These are phyloP conservation scores for Candida ipomoeae DNA, from an alignment of 805 yeast species.

Conservation along the genomic window DNA sequence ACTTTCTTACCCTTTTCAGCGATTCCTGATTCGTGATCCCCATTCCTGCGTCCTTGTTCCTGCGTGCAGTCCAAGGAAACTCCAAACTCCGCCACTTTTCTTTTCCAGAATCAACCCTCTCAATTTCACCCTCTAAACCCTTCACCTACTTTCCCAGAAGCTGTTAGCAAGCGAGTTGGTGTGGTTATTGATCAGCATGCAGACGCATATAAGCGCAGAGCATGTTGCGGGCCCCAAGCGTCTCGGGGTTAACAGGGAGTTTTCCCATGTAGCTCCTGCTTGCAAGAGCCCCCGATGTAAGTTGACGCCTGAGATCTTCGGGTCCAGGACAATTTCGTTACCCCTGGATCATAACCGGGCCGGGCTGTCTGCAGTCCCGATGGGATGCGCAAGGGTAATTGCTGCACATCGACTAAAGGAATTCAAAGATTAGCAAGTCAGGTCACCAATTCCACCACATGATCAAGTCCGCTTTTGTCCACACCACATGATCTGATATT, in stretches of 20 bases:
- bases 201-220: not conserved
- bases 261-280: not conserved
- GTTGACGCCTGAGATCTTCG: not conserved
- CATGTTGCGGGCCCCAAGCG: not conserved
- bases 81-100: no score
- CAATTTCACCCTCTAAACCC: no score
- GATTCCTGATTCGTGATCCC: no score
- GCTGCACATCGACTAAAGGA: not conserved
- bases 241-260: not conserved
- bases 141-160: no score
- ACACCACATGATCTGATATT: no score
- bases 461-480: no score
- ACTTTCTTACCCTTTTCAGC: no score
- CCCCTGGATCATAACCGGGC: constrained; percentile 1
- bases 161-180: no score
- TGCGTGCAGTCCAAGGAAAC: no score
- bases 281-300: not conserved
- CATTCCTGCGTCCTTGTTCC: no score
- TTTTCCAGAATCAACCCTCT: no score
- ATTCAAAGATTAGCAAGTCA: not conserved
- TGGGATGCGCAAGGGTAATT: not conserved
- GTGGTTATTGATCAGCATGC: no score
- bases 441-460: not conserved
- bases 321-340: not conserved
- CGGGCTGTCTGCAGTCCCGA: not conserved